A percentile compares a stretch with the other conserved stretches of the same genome.
Conservation (phyloP, 2,329 filamentous ascomycete species). For the Blastomyces emzantsi region DNA sequence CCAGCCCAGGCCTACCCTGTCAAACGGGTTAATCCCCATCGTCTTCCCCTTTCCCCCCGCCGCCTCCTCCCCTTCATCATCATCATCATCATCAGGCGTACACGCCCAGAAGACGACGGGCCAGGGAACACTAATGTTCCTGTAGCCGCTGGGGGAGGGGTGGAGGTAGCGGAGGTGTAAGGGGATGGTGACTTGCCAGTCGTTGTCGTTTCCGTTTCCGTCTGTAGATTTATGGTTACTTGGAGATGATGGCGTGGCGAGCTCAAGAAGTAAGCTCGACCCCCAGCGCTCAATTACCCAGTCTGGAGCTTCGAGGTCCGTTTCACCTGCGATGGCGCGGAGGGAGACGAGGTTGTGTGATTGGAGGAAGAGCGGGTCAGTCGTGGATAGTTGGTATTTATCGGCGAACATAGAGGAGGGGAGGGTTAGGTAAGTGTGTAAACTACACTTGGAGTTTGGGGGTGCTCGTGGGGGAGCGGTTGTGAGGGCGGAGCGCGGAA, state of each 20-base stretch:
- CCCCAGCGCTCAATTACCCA: slow-evolving; percentile 74
- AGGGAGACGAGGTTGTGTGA: slow-evolving; percentile 69
- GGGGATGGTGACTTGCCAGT: slow-evolving; percentile 50
- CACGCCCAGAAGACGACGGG: slow-evolving; percentile 91
- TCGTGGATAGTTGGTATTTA: slow-evolving; percentile 63
- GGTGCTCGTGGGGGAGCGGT: slow-evolving; percentile 38
- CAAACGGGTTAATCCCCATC: slow-evolving; percentile 73
- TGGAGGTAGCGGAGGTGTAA: slow-evolving; percentile 76
- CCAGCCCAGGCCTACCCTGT: slow-evolving; percentile 74
- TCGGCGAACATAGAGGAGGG: slow-evolving; percentile 77
- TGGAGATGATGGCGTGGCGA: slow-evolving; percentile 46
- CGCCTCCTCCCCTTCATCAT: slow-evolving; percentile 17
- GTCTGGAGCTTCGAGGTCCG: slow-evolving; percentile 83
- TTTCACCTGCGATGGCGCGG: slow-evolving; percentile 61
- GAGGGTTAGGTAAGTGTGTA: slow-evolving; percentile 74
- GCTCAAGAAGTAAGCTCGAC: slow-evolving; percentile 64
- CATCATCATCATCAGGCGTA: slow-evolving; percentile 39
- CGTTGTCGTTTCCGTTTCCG: neutral
- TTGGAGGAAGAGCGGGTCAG: slow-evolving; percentile 57
- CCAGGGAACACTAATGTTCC: slow-evolving; percentile 57
- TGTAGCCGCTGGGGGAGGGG: slow-evolving; percentile 49
- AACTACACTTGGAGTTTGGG: slow-evolving; percentile 51
- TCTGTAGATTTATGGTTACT: slow-evolving; percentile 1
- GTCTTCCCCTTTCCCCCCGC: slow-evolving; percentile 33
- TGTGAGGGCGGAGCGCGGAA: slow-evolving; percentile 45